A percentile compares a stretch with the other conserved stretches of the same genome.
phyloP scores from a whole-genome alignment of 257 asterid genomes.

The Plantago ovata region DNA sequence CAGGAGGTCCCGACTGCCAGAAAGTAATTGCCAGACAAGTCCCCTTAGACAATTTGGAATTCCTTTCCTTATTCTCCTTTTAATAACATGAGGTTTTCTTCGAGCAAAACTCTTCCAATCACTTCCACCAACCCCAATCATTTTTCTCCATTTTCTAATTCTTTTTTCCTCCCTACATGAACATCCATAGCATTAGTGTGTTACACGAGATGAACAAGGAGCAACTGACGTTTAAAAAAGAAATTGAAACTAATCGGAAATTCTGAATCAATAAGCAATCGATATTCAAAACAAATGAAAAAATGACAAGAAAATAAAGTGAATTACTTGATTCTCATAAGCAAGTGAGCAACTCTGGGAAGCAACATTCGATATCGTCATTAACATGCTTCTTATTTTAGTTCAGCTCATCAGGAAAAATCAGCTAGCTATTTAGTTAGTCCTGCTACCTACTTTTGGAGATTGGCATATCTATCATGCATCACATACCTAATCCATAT shows the following conservation, averaged over 20 bases:
- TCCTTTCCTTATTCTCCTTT: constrained; percentile 93
- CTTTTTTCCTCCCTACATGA: constrained; percentile 77
- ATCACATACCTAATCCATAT: constrained; percentile 4
- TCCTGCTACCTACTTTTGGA: background rate
- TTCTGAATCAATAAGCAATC: no score
- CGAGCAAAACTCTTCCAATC: constrained; percentile 93
- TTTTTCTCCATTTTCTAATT: constrained; percentile 93
- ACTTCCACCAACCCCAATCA: constrained; percentile 97
- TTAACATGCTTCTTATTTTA: constrained; percentile 9
- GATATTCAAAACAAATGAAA: no score
- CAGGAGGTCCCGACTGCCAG: constrained; percentile 97
- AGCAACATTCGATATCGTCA: constrained; percentile 9
- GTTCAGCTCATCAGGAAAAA: background rate
- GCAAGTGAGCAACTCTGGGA: constrained; percentile 12
- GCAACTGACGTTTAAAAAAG: background rate
- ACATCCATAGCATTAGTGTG: constrained; percentile 10
- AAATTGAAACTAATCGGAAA: no score
- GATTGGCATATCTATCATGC: constrained; percentile 7
- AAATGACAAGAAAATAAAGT: no score
- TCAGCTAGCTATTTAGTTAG: background rate
- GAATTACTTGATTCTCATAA: background rate
- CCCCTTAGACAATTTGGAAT: constrained; percentile 98
- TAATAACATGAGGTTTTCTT: constrained; percentile 89
- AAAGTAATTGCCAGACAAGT: constrained; percentile 90
- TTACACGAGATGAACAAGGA: no score